Percentiles rank a stretch among this genome's conserved stretches.
phyloP scores from a whole-genome alignment of 2,329 filamentous ascomycete genomes.

The Sarocladium brachiariae region DNA sequence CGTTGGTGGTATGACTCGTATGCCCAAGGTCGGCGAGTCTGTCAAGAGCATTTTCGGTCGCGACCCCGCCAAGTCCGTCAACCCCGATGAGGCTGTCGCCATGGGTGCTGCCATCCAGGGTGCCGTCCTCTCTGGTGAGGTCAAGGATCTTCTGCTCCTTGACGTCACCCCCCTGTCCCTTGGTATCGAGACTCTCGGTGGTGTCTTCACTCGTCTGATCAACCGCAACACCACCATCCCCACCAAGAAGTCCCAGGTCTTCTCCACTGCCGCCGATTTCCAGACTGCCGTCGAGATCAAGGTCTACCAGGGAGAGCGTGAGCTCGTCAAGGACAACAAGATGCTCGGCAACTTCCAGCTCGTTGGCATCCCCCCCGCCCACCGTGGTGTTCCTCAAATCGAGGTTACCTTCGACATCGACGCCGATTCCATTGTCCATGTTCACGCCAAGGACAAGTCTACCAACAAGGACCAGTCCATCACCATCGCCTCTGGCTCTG shows the following conservation, averaged over 20 bases:
- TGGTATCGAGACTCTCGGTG: conserved; percentile 96
- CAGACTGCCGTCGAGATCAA: conserved; percentile 99
- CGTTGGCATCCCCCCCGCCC: conserved; percentile 90
- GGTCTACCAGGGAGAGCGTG: conserved; percentile 99
- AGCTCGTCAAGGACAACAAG: conserved; percentile 98
- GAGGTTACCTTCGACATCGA: conserved; percentile 99
- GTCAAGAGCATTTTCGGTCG: conserved; percentile 96
- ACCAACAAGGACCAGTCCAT: conserved; percentile 99
- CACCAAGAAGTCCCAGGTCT: conserved; percentile 98
- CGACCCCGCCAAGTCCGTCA: conserved; percentile 95
- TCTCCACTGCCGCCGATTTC: conserved; percentile 96
- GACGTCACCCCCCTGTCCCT: conserved; percentile 95
- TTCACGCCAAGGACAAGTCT: conserved; percentile 97
- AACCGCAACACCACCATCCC: conserved; percentile 99
- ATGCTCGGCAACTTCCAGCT: conserved; percentile 98
- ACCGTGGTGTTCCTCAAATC: conserved; percentile 91
- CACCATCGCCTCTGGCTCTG: conserved; percentile 95
- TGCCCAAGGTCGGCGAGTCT: conserved; percentile 95
- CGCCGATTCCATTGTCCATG: conserved; percentile 95
- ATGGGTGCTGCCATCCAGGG: conserved; percentile 97
- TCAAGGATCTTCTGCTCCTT: conserved; percentile 90
- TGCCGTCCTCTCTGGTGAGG: conserved; percentile 92
- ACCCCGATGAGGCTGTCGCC: conserved; percentile 96
- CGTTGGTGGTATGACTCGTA: conserved; percentile 98
- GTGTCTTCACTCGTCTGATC: conserved; percentile 96